Base-by-base conservation (phyloP, 495 filamentous ascomycete species). In the Aspergillus heteromorphus region DNA sequence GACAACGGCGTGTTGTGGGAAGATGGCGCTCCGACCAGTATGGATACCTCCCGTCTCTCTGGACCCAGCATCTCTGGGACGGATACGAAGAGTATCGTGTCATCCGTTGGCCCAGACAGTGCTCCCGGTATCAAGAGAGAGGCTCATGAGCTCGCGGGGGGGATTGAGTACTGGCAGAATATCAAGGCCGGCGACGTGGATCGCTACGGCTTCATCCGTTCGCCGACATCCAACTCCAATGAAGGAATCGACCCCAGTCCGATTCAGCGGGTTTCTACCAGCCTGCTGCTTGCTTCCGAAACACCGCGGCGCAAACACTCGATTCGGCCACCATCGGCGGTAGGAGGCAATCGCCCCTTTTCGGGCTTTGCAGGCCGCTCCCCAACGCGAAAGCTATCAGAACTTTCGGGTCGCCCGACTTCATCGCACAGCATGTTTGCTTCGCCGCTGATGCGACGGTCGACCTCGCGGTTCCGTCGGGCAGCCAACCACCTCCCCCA, bases 141-240 rank as follows among this genome's bases (percentile, higher is more conserved):
- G 55, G 71, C 79, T 13, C 69, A 73, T 40, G 85, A 87, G 68
- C 70, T 85, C 13, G 89, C 91, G 13, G 92, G 91, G 14, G 92
- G 92, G 0, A 83, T 95, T 38, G 93, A 99, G 64, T 92, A 96
- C 63, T 99, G 93, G 95, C 87, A 92, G 61, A 86, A 96, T 68
- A 73, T 99, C 10, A 77, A 86, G n/a, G 87, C 81, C n/a, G 79
- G 75, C 36, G 88, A 95, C 66, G 88, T 97, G 40, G 93, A 99
- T 71, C 74, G 87, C 56, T 99, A 97, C 67, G 93, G 93, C 16
- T 99, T 99, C 73, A 97, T 99, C 67, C 79, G 76, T 55, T 74
- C 64, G 63, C 72, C 66, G 41, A 75, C 61, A 51, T 58, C 48
- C 56, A 76, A 59, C 57, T 65, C 52, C 69, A 53, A 63, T 18